phyloP scores from a whole-genome alignment of 306 rosid species.

The Hippophae rhamnoides region DNA sequence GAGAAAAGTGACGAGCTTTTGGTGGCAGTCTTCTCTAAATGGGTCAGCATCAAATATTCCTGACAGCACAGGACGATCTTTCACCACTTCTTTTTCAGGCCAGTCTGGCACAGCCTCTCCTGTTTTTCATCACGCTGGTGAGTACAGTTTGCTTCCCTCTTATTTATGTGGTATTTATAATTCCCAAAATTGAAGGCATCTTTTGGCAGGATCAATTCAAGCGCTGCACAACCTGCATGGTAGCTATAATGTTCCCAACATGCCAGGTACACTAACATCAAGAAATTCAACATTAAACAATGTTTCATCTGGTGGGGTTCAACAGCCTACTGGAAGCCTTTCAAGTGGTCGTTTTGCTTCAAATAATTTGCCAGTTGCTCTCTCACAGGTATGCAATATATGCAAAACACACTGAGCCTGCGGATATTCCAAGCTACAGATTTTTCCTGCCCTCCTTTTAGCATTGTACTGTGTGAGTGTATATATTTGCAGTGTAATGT shows the following conservation, averaged over 20 bases:
- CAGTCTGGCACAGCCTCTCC: conserved; percentile 98
- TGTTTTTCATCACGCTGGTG: conserved; percentile 79
- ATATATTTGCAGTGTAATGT: too few species aligned
- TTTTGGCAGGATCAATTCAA: conserved; percentile 63
- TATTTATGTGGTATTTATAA: conserved; percentile 17
- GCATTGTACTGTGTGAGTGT: too few species aligned
- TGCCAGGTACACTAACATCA: conserved; percentile 60
- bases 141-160: conserved; percentile 33
- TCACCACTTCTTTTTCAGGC: conserved; percentile 79
- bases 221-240: conserved; percentile 87
- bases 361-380: conserved; percentile 74
- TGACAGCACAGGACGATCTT: conserved; percentile 76
- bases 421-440: too few species aligned
- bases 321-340: conserved; percentile 78
- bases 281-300: conserved; percentile 70
- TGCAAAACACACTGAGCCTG: too few species aligned
- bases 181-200: conserved; percentile 27
- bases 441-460: too few species aligned
- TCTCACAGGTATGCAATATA: conserved; percentile 51
- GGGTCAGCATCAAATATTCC: conserved; percentile 88
- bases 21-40: conserved; percentile 77
- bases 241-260: conserved; percentile 81
- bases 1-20: conserved; percentile 2
- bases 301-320: conserved; percentile 84
- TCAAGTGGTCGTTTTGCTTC: conserved; percentile 82